Conservation (phyloP, 352 stramenopile species). For the Pythium coloratum region DNA sequence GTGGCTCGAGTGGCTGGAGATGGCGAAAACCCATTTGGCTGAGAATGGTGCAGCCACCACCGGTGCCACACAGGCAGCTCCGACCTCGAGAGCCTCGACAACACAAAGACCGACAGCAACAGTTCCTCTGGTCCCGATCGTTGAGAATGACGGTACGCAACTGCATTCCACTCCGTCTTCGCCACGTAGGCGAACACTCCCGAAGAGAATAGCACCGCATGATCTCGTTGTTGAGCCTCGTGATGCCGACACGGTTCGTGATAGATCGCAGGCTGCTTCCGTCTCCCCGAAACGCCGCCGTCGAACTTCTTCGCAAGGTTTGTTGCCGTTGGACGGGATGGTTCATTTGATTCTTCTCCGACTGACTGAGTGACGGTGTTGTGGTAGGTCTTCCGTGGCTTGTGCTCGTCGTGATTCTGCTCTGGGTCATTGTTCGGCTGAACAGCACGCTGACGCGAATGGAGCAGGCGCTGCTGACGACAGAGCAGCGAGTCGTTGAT, state of each 20-base stretch:
- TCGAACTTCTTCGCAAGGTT: slow-evolving; percentile 25
- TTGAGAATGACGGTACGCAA: slow-evolving; percentile 8
- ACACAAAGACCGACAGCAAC: background rate
- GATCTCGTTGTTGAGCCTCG: slow-evolving; percentile 23
- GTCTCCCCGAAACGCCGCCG: slow-evolving; percentile 20
- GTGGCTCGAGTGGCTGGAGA: slow-evolving; percentile 64
- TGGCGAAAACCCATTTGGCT: slow-evolving; percentile 57
- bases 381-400: slow-evolving; percentile 54
- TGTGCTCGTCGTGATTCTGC: slow-evolving; percentile 49
- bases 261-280: slow-evolving; percentile 16
- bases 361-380: background rate
- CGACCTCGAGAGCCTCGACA: background rate
- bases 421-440: slow-evolving; percentile 60
- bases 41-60: background rate
- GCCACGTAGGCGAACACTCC: background rate
- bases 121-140: background rate
- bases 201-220: background rate
- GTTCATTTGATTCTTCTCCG: background rate
- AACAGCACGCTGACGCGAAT: slow-evolving; percentile 64
- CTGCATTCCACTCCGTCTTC: slow-evolving; percentile 11
- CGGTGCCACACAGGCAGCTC: background rate
- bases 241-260: slow-evolving; percentile 19
- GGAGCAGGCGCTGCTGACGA: slow-evolving; percentile 46
- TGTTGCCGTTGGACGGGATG: background rate
- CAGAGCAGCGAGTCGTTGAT: slow-evolving; percentile 26